phyloP scores from a whole-genome alignment of 495 filamentous ascomycete species.

The Parmelia sp. region DNA sequence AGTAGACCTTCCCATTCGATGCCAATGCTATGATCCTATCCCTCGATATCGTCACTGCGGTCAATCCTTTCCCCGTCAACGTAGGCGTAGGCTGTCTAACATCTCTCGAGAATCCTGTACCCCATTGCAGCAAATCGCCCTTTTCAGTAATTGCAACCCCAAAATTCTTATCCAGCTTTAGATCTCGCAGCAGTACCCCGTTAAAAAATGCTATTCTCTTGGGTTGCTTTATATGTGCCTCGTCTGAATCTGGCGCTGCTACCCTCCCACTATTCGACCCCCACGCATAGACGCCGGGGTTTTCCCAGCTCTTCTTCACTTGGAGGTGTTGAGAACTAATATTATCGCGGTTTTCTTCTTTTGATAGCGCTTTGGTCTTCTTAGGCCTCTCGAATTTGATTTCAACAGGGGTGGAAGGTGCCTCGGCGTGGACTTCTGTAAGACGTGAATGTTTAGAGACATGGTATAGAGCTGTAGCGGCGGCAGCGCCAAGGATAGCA shows the following conservation, averaged over 20 bases:
- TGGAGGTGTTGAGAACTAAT: constrained; percentile 75
- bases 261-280: constrained; percentile 82
- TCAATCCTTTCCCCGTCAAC: constrained; percentile 72
- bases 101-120: constrained; percentile 60
- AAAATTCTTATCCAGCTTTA: constrained; percentile 76
- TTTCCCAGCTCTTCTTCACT: constrained; percentile 80
- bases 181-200: constrained; percentile 72
- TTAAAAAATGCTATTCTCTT: constrained; percentile 78
- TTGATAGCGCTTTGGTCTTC: constrained; percentile 42
- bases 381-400: constrained; percentile 56
- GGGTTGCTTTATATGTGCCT: constrained; percentile 69
- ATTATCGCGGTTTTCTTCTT: constrained; percentile 63
- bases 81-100: constrained; percentile 58
- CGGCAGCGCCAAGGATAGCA: constrained; percentile 13
- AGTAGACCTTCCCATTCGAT: constrained; percentile 75
- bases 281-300: constrained; percentile 89
- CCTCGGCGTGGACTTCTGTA: constrained; percentile 42
- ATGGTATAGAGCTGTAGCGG: constrained; percentile 16
- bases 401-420: constrained; percentile 39
- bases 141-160: constrained; percentile 86
- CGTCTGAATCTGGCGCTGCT: constrained; percentile 74
- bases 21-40: constrained; percentile 80
- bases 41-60: constrained; percentile 62
- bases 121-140: constrained; percentile 91
- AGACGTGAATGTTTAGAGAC: constrained; percentile 13